phyloP scores from a whole-genome alignment of 805 yeast species.

The Danielia reshetovae region DNA sequence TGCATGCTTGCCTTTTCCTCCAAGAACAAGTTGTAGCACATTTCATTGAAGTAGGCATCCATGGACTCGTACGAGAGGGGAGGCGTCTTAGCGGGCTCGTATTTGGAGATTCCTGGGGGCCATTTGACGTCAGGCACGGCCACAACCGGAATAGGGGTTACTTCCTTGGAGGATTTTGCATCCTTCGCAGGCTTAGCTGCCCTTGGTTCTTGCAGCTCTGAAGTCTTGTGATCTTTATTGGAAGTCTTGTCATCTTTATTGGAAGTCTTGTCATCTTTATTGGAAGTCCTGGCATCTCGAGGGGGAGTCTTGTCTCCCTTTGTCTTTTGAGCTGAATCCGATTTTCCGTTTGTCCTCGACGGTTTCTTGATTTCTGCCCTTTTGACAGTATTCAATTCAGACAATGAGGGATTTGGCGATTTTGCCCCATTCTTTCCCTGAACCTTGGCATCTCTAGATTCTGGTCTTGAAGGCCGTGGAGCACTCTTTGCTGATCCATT shows the following conservation, averaged over 20 bases:
- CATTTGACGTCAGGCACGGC: constrained; percentile 1
- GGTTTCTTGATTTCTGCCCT: not conserved
- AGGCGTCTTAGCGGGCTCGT: constrained; percentile 36
- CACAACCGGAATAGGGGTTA: not conserved
- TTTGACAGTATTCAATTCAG: too few species aligned
- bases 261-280: not conserved
- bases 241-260: not conserved
- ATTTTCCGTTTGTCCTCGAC: not conserved
- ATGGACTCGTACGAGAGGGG: constrained; percentile 46
- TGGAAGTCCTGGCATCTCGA: not conserved
- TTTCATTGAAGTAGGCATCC: constrained; percentile 51
- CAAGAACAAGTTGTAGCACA: constrained; percentile 57
- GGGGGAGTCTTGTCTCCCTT: not conserved
- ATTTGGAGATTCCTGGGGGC: constrained; percentile 28
- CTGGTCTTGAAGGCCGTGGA: too few species aligned
- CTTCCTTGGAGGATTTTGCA: constrained; percentile 1
- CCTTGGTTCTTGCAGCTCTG: not conserved
- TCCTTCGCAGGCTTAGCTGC: not conserved
- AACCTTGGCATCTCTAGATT: constrained; percentile 1
- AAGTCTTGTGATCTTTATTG: not conserved
- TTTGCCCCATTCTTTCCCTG: not conserved
- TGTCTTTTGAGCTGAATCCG: too few species aligned
- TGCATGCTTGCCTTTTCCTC: constrained; percentile 49
- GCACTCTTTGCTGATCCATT: not conserved
- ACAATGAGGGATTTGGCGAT: not conserved